Percentiles rank a stretch among this genome's conserved stretches.
Conservation (phyloP, 2,329 filamentous ascomycete species). For the Colletotrichum simmondsii region DNA sequence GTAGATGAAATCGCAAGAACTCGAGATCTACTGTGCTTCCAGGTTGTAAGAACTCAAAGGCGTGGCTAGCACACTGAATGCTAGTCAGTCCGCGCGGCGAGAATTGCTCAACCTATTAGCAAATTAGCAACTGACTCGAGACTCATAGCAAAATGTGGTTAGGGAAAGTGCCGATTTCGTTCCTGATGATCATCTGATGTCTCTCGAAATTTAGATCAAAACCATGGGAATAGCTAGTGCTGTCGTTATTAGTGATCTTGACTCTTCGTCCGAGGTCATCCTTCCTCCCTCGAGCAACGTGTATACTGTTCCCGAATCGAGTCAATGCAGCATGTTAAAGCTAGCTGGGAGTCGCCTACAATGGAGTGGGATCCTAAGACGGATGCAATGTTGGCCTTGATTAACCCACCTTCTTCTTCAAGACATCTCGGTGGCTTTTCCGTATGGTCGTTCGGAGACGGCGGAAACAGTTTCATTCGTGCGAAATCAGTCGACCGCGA, state of each 20-base stretch:
- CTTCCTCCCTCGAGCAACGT: neutral
- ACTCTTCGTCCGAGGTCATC: neutral
- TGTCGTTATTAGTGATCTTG: neutral
- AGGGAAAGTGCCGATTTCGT: neutral
- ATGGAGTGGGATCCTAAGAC: neutral
- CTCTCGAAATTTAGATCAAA: neutral
- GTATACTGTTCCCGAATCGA: neutral
- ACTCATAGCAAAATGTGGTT: neutral
- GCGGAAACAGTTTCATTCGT: conserved; percentile 20
- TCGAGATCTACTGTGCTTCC: no score
- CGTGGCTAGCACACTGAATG: no score
- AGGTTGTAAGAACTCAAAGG: no score
- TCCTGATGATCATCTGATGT: conserved; percentile 3
- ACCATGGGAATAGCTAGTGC: neutral
- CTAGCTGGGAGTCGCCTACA: neutral
- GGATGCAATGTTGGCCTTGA: neutral
- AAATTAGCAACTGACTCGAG: neutral
- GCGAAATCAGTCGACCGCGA: neutral
- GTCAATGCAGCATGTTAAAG: neutral
- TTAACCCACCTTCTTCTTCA: neutral
- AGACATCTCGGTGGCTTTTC: neutral
- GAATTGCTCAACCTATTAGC: no score
- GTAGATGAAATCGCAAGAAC: no score
- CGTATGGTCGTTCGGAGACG: neutral
- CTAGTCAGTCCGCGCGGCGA: no score